A percentile compares a stretch with the other conserved stretches of the same genome.
phyloP scores from a whole-genome alignment of 2,329 filamentous ascomycete genomes.

The Cladosporium sp. region DNA sequence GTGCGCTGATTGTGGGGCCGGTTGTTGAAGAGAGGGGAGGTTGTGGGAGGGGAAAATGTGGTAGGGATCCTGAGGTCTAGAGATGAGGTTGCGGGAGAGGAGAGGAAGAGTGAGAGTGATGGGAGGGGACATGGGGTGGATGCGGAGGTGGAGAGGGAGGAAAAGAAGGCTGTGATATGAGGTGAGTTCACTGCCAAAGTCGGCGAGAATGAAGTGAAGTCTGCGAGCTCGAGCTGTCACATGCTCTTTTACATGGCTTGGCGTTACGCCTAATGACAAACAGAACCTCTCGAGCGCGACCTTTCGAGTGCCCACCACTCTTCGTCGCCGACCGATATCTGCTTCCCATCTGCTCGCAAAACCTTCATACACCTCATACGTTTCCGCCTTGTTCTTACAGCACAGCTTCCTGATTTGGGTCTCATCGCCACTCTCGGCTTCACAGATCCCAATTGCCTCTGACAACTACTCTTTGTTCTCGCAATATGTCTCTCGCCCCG shows the following conservation, averaged over 20 bases:
- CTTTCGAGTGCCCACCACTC: not conserved
- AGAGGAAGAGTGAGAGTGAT: not conserved
- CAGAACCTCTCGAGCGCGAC: not conserved
- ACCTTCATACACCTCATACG: not conserved
- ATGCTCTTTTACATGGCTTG: not conserved
- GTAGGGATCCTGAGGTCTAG: too few relatives aligned
- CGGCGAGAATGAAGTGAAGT: not conserved
- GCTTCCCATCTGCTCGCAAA: not conserved
- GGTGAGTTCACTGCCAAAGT: not conserved
- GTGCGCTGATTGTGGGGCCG: not conserved
- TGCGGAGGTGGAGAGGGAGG: not conserved
- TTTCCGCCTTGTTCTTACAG: not conserved
- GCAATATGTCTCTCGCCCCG: not conserved
- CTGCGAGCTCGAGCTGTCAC: not conserved
- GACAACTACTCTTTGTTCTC: not conserved
- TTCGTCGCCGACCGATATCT: not conserved
- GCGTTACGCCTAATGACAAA: not conserved
- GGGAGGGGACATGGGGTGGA: not conserved
- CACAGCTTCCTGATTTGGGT: not conserved
- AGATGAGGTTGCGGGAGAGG: not conserved
- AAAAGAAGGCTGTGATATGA: too few relatives aligned
- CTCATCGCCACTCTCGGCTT: not conserved
- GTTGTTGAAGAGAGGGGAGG: not conserved
- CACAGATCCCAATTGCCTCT: too few relatives aligned
- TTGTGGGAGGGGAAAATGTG: constrained; percentile 5